These are phyloP conservation scores for Sporopachydermia lactativora DNA, from an alignment of 805 yeast genomes.

Conservation along the genomic window DNA sequence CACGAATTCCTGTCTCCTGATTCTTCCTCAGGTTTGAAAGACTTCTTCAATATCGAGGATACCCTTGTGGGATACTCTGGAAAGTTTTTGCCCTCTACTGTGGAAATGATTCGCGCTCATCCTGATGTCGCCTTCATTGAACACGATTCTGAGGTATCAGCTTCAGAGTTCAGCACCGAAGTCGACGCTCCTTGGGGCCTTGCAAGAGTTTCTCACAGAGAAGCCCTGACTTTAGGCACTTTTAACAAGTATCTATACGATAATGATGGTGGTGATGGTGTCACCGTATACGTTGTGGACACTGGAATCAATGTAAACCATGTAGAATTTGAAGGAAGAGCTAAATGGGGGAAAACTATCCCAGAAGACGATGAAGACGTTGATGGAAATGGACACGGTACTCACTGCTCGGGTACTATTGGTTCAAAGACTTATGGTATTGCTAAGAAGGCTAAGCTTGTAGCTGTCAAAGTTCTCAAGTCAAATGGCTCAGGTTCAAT, in stretches of 20 bases:
- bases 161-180: conserved; percentile 52
- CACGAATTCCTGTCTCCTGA: not conserved
- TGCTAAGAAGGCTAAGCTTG: conserved; percentile 65
- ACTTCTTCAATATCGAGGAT: conserved; percentile 23
- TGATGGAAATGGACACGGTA: conserved; percentile 91
- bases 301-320: conserved; percentile 75
- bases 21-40: conserved; percentile 15
- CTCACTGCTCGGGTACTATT: conserved; percentile 95
- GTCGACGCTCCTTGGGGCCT: conserved; percentile 92
- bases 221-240: conserved; percentile 45
- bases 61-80: conserved; percentile 31
- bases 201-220: conserved; percentile 76
- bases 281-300: conserved; percentile 77
- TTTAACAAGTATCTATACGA: conserved; percentile 66
- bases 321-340: conserved; percentile 72
- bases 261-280: conserved; percentile 66
- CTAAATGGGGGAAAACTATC: conserved; percentile 73
- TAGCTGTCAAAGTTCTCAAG: conserved; percentile 74
- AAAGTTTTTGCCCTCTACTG: conserved; percentile 26
- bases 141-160: conserved; percentile 55
- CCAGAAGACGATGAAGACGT: conserved; percentile 55
- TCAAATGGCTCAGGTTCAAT: conserved; percentile 74
- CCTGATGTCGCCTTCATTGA: conserved; percentile 50
- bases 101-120: conserved; percentile 31
- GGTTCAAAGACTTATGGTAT: conserved; percentile 72